Base-by-base conservation (phyloP, 2,329 filamentous ascomycete genomes). In the Verticillium klebahnii region DNA sequence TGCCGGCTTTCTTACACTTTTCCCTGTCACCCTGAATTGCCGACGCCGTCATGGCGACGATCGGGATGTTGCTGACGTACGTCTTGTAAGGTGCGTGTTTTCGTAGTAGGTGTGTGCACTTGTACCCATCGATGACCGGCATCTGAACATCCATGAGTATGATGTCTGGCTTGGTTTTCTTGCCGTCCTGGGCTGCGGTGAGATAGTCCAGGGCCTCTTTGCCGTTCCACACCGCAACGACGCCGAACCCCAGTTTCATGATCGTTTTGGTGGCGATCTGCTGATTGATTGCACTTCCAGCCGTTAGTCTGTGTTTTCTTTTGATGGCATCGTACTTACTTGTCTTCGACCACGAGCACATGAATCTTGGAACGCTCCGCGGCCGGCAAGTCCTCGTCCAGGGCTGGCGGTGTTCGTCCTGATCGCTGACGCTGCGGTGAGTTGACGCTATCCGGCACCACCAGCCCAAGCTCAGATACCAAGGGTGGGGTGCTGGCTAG, bases 131-230 rank as follows among this genome's bases (percentile, higher is more conserved):
- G 64, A 92, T 85, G 45, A 92, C 85, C 31, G 87, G 85, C 86
- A 91, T 90, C 72, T 91, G 88, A 1, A 90, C 87, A 69, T 92
- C 89, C 89, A 92, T 91, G 45, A 93, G 77, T 60, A 94, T 92
- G 8, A 94, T 86, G 66, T 92, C 86, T 0, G 91, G 90, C 58
- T 85, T 85, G 12, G 77, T 75, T 55, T 83, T 78, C 34, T 79
- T 76, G 31, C 79, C 81, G 8, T 75, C 69, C 25, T 81, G 78
- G 1, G 85, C 83, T 2, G 80, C 80, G 56, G 82, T 72, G 17
- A 94, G 77, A 70, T 93, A 93, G 23, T 93, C 88, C 17, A 94
- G 78, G 1, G 89, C 91, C 70, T 94, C 90, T 71, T 89, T 86
- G 29, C 91, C 91, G 67, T 93, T 92, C 88, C 89, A 92, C 0